A percentile compares a stretch with the other conserved stretches of the same genome.
phyloP scores from a whole-genome alignment of 1,284 basidiomycete genomes.

The Naganishia sp. region DNA sequence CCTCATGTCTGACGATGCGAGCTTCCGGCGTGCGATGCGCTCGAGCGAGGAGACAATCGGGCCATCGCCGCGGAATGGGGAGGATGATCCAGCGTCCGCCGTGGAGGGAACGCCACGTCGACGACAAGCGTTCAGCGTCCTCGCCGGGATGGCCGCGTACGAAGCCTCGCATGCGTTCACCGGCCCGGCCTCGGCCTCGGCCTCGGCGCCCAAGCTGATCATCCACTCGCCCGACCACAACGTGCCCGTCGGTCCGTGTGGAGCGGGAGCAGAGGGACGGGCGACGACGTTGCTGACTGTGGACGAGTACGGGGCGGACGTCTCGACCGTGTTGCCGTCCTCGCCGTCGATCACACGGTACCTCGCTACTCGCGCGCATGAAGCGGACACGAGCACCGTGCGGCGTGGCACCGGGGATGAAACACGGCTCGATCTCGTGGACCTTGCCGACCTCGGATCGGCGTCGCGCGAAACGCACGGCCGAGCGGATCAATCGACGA shows the following conservation, averaged over 20 bases:
- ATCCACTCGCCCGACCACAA: background rate
- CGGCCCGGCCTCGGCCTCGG: too few relatives aligned
- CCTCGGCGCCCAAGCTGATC: background rate
- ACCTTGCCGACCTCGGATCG: slow-evolving; percentile 7
- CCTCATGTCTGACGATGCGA: too few relatives aligned
- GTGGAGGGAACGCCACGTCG: background rate
- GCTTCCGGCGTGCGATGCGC: too few relatives aligned
- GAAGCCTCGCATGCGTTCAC: background rate
- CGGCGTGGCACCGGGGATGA: background rate
- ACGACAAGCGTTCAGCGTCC: slow-evolving; percentile 3
- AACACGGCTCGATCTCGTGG: slow-evolving; percentile 8
- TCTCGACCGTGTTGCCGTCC: slow-evolving; percentile 18
- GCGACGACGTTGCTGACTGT: background rate
- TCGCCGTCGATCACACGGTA: slow-evolving; percentile 22
- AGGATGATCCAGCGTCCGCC: too few relatives aligned
- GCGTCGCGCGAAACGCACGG: background rate
- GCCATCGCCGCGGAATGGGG: too few relatives aligned
- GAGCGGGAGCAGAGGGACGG: too few relatives aligned
- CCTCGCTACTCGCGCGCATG: slow-evolving; percentile 6
- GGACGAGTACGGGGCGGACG: background rate
- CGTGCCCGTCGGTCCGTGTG: background rate
- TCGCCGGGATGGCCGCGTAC: slow-evolving; percentile 20
- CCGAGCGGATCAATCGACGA: slow-evolving; percentile 1
- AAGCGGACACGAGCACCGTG: background rate
- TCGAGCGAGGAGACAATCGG: too few relatives aligned